A percentile compares a stretch with the other conserved stretches of the same genome.
Evolutionary conservation across 2,329 filamentous ascomycete species (phyloP).

Genomic region (Arthrobotrys sphaeroides): DNA sequence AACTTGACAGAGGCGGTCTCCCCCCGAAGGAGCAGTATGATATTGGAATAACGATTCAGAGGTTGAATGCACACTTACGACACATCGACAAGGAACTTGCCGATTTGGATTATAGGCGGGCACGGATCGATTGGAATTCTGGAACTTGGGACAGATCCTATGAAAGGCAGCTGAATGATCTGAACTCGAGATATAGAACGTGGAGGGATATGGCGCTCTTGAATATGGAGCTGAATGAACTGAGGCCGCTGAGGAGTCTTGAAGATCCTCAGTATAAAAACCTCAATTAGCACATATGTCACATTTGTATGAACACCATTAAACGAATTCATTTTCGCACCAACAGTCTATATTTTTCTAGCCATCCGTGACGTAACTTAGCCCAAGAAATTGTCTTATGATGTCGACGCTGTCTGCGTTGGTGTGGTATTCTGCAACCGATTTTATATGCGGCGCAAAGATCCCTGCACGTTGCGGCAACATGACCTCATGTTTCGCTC

Average conservation of each 20-base stretch:
- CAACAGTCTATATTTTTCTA: too few relatives aligned
- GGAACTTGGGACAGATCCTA: background rate
- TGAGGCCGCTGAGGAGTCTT: background rate
- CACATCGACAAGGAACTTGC: background rate
- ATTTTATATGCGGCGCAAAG: background rate
- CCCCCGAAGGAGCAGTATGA: background rate
- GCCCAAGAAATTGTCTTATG: too few relatives aligned
- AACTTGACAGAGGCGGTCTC: background rate
- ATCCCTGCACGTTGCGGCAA: constrained; percentile 1
- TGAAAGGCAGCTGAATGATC: background rate
- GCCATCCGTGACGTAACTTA: too few relatives aligned
- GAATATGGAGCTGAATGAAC: constrained; percentile 13
- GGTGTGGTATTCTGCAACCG: background rate
- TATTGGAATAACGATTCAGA: background rate
- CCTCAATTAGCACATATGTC: too few relatives aligned
- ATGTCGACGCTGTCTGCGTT: too few relatives aligned
- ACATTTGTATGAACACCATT: too few relatives aligned
- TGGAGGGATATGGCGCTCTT: constrained; percentile 15
- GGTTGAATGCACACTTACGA: background rate
- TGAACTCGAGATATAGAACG: background rate
- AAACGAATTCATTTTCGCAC: too few relatives aligned
- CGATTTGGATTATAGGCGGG: background rate
- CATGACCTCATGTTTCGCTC: constrained; percentile 45
- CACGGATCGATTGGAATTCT: background rate
- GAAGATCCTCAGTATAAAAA: constrained; percentile 2